Base-by-base conservation (phyloP, 2,329 filamentous ascomycete species). In the Neurospora sp. region DNA sequence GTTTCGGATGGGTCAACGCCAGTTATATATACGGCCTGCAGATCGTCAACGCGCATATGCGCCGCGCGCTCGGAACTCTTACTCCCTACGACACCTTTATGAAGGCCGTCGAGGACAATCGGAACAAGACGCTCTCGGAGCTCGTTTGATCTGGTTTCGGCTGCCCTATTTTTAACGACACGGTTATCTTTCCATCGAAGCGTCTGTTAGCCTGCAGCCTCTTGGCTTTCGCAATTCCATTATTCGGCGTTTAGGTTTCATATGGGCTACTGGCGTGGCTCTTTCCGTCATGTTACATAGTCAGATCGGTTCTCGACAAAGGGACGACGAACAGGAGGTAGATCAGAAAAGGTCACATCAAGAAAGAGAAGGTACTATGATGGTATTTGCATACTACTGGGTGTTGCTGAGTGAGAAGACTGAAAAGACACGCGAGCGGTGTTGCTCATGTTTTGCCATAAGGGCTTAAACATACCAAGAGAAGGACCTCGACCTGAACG, bases 1-100 rank as follows among this genome's bases (percentile, higher is more conserved):
- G 95, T 70, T 99, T 99, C 78, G 96, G 95, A 68, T 99, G 96
- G 96, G 96, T 98, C 77, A 99, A 99, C 78, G 95, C 96, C 76
- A 97, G 94, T 79, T 99, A 97, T 79, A 92, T 98, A 70, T 96
- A 96, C 78, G 96, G 95, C 52, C 85, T 98, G 72, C 90, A 94
- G 74, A 92, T 97, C 75, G 86, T 97, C 71, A 94, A 92, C 76
- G 91, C 92, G 39, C 93, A 97, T 80, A 94, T 96, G 89, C 89
- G 90, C 79, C 91, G 94, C 76, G 93, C 95, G 0, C 84, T 99
- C 46, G 95, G 94, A 70, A 92, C 93, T 7, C 85, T 97, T 75
- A 97, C 94, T 4, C 90, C 92, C 2, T 98, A 92, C 79, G 91
- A 96, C 66, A 92, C 89, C 1, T 96, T 95, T 79, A 86, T 89